Conservation (phyloP, 345 rosid genomes). For the Dipteronia sinensis region DNA sequence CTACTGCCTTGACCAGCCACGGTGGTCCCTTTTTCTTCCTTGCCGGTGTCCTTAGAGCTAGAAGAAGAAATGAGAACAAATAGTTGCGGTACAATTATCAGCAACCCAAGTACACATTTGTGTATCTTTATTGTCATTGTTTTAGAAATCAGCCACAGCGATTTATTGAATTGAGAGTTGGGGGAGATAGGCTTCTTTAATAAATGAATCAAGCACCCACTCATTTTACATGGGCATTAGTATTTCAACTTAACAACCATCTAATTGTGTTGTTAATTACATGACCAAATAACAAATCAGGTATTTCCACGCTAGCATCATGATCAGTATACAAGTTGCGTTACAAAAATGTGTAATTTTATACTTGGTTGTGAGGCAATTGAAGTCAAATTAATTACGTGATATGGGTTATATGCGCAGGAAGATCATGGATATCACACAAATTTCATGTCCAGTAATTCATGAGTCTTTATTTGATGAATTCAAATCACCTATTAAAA, state of each 20-base stretch:
- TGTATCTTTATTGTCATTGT: background rate
- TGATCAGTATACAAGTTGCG: background rate
- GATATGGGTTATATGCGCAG: too few species aligned
- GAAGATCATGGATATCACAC: background rate
- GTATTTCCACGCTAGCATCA: background rate
- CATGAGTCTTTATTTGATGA: background rate
- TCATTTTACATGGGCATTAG: background rate
- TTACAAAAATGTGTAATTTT: background rate
- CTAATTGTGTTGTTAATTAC: background rate
- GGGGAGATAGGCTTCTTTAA: background rate
- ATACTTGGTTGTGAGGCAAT: too few species aligned
- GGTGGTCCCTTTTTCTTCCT: background rate
- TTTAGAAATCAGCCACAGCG: background rate
- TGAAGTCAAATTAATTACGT: too few species aligned
- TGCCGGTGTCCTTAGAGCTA: background rate
- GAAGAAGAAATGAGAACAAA: conserved; percentile 1
- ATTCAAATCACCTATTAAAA: too few species aligned
- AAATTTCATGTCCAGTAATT: background rate
- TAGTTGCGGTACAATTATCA: background rate
- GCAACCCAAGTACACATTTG: background rate
- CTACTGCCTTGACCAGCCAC: background rate
- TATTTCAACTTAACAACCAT: background rate
- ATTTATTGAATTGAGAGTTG: background rate
- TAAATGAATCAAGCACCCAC: background rate
- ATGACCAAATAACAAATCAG: background rate